A percentile compares a stretch with the other conserved stretches of the same genome.
Evolutionary conservation across 257 asterid genomes (phyloP).

Genomic region (Jasminum sambac): DNA sequence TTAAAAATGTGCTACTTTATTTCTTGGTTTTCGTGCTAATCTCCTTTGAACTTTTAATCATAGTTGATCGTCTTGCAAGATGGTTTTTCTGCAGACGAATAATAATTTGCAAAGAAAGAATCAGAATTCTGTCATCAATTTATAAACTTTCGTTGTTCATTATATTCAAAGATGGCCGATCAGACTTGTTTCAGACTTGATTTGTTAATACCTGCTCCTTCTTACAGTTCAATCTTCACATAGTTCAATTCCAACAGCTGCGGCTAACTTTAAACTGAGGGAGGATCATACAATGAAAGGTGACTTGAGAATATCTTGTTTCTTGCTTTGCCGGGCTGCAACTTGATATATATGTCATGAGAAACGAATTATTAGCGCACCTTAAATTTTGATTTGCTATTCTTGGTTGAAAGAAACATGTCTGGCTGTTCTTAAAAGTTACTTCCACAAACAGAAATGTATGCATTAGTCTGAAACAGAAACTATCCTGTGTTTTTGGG

Average conservation of each 20-base stretch:
- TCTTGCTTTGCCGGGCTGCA: background rate
- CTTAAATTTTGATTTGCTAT: background rate
- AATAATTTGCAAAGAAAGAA: too few species aligned
- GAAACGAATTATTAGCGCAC: background rate
- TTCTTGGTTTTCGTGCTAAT: slow-evolving; percentile 1
- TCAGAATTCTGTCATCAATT: background rate
- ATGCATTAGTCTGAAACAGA: background rate
- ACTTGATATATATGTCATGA: background rate
- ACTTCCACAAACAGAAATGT: background rate
- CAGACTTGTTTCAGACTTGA: slow-evolving; percentile 5
- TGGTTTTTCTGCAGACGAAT: slow-evolving; percentile 3
- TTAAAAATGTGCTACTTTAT: background rate
- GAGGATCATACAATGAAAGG: slow-evolving; percentile 48
- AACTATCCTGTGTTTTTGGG: background rate
- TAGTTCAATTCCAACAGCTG: slow-evolving; percentile 66
- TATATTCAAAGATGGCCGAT: slow-evolving; percentile 10
- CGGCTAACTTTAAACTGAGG: slow-evolving; percentile 30
- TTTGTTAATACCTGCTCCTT: slow-evolving; percentile 19
- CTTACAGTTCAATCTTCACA: slow-evolving; percentile 57
- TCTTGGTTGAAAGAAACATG: background rate
- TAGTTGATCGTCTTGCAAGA: background rate
- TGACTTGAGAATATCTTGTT: slow-evolving; percentile 1
- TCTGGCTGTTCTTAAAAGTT: background rate
- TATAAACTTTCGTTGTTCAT: slow-evolving; percentile 2
- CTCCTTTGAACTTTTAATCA: slow-evolving; percentile 10